A percentile compares a stretch with the other conserved stretches of the same genome.
These are phyloP conservation scores for Exsudoporus frostii DNA, from an alignment of 768 basidiomycete species.

Conservation along the genomic window DNA sequence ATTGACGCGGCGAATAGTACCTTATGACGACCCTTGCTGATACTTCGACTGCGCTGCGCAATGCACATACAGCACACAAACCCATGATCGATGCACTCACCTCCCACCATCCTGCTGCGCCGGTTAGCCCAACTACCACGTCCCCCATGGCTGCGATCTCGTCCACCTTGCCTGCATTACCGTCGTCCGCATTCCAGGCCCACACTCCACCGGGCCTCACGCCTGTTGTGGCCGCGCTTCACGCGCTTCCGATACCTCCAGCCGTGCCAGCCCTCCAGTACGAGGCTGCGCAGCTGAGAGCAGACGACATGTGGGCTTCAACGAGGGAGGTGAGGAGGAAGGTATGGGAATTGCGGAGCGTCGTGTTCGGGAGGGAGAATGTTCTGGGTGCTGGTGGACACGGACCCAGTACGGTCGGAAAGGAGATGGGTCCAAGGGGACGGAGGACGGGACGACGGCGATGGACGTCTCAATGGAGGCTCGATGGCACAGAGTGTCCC, in stretches of 20 bases:
- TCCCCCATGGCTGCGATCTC: neutral
- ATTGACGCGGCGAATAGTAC: constrained; percentile 32
- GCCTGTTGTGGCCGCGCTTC: constrained; percentile 33
- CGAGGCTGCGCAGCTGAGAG: constrained; percentile 65
- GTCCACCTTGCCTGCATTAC: neutral
- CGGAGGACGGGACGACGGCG: constrained; percentile 36
- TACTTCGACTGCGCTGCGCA: constrained; percentile 55
- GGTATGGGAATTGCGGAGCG: constrained; percentile 61
- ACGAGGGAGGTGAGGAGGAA: constrained; percentile 59
- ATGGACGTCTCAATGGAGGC: constrained; percentile 52
- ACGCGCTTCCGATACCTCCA: constrained; percentile 28
- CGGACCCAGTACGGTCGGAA: constrained; percentile 47
- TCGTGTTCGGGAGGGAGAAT: constrained; percentile 64
- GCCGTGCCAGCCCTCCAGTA: constrained; percentile 52
- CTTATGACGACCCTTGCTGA: constrained; percentile 51
- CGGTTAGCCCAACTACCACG: neutral
- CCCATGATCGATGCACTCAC: constrained; percentile 46
- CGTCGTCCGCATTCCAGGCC: neutral
- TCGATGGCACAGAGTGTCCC: constrained; percentile 57
- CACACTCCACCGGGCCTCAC: constrained; percentile 8
- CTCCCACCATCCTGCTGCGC: constrained; percentile 11
- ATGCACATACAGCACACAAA: constrained; percentile 55
- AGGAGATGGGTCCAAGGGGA: constrained; percentile 41
- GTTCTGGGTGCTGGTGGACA: constrained; percentile 35
- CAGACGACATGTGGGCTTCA: constrained; percentile 64